Conservation (phyloP, 140 eudicot genomes). For the Anethum foeniculum region DNA sequence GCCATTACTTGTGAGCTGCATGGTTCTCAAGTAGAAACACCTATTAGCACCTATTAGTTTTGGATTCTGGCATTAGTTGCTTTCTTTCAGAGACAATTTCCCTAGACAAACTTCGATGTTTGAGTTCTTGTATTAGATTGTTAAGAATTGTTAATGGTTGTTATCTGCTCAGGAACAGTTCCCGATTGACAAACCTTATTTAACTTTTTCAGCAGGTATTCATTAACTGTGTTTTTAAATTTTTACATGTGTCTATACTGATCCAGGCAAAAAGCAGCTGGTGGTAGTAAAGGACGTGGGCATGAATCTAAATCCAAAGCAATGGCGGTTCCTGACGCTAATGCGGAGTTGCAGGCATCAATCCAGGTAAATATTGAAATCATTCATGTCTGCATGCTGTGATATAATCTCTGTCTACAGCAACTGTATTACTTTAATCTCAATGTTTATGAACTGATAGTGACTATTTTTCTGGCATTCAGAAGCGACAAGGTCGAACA, state of each 20-base stretch:
- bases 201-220: background rate
- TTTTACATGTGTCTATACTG: background rate
- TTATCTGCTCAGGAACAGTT: background rate
- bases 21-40: background rate
- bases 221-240: background rate
- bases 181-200: background rate
- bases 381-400: background rate
- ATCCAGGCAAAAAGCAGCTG: slow-evolving; percentile 51
- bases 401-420: background rate
- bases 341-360: slow-evolving; percentile 75
- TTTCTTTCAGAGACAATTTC: background rate
- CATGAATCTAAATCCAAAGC: slow-evolving; percentile 62
- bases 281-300: slow-evolving; percentile 52
- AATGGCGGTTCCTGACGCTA: slow-evolving; percentile 80
- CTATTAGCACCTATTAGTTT: background rate
- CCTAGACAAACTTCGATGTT: background rate
- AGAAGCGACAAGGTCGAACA: slow-evolving; percentile 57
- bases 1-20: background rate
- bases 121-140: background rate
- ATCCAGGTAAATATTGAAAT: slow-evolving; percentile 37
- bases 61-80: background rate
- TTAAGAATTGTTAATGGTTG: background rate
- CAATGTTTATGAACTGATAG: background rate
- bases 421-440: background rate
- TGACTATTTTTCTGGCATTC: slow-evolving; percentile 24